These are phyloP conservation scores for Geosiphon pyriformis DNA, from an alignment of 192 early-diverging fungal genomes.

Conservation along the genomic window DNA sequence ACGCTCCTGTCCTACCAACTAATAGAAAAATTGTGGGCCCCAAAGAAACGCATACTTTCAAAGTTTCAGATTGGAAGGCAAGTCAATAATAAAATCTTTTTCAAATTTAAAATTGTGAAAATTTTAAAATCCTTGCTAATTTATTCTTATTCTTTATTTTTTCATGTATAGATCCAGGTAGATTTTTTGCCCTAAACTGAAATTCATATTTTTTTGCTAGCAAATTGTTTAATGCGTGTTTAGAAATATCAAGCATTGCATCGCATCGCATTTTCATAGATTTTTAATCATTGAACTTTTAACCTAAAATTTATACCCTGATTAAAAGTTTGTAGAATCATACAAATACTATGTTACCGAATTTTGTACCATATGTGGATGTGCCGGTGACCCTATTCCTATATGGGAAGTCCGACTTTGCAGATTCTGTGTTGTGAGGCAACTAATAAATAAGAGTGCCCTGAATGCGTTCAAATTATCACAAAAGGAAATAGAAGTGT, in stretches of 20 bases:
- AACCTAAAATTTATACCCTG: background rate
- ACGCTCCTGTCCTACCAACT: constrained; percentile 19
- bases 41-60: constrained; percentile 6
- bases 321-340: constrained; percentile 22
- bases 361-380: constrained; percentile 21
- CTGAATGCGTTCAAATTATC: constrained; percentile 12
- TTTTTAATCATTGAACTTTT: background rate
- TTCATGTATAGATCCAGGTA: constrained; percentile 11
- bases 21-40: background rate
- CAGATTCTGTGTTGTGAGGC: constrained; percentile 20
- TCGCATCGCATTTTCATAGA: background rate
- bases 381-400: constrained; percentile 23
- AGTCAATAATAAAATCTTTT: background rate
- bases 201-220: background rate
- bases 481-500: constrained; percentile 17
- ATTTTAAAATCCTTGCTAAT: background rate
- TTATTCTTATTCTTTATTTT: background rate
- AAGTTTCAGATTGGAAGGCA: constrained; percentile 26
- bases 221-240: no score
- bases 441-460: constrained; percentile 23
- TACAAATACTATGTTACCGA: constrained; percentile 24
- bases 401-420: constrained; percentile 24
- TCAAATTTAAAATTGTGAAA: background rate
- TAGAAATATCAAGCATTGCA: no score
- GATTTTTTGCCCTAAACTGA: background rate